A percentile compares a stretch with the other conserved stretches of the same genome.
phyloP scores from a whole-genome alignment of 2,329 filamentous ascomycete genomes.

The Phaeosphaeriaceae sp. region DNA sequence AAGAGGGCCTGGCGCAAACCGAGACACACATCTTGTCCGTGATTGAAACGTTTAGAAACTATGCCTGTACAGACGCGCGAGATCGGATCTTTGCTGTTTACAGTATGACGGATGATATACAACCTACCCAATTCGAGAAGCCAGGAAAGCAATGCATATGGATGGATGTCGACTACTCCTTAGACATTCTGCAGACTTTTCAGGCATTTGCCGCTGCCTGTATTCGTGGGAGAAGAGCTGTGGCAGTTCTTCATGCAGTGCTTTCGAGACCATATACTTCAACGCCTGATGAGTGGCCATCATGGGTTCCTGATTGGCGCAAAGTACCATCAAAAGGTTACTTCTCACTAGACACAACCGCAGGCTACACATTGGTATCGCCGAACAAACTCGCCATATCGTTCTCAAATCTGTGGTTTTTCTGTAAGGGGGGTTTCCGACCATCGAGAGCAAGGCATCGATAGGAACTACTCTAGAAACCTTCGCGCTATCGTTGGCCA shows the following conservation, averaged over 20 bases:
- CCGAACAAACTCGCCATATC: too few species aligned
- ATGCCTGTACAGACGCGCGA: slow-evolving; percentile 3
- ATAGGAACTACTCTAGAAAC: too few species aligned
- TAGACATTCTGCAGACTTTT: not conserved
- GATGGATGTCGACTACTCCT: not conserved
- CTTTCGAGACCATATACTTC: not conserved
- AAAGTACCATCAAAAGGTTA: not conserved
- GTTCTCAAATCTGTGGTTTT: too few species aligned
- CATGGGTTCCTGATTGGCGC: slow-evolving; percentile 10
- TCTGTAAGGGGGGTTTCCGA: too few species aligned
- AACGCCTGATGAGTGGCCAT: not conserved
- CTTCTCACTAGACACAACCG: too few species aligned
- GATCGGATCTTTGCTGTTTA: slow-evolving; percentile 11
- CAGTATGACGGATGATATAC: slow-evolving; percentile 8
- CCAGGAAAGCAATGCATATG: too few species aligned
- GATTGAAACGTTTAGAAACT: not conserved
- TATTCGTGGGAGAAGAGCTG: not conserved
- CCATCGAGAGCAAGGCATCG: too few species aligned
- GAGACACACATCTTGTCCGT: not conserved
- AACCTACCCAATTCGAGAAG: not conserved
- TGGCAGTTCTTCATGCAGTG: not conserved
- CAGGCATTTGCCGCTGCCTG: not conserved
- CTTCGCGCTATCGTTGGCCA: too few species aligned
- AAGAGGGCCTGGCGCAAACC: too few species aligned
- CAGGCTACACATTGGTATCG: too few species aligned